Base-by-base conservation (phyloP, 768 basidiomycete genomes). In the Cyathus striatus region DNA sequence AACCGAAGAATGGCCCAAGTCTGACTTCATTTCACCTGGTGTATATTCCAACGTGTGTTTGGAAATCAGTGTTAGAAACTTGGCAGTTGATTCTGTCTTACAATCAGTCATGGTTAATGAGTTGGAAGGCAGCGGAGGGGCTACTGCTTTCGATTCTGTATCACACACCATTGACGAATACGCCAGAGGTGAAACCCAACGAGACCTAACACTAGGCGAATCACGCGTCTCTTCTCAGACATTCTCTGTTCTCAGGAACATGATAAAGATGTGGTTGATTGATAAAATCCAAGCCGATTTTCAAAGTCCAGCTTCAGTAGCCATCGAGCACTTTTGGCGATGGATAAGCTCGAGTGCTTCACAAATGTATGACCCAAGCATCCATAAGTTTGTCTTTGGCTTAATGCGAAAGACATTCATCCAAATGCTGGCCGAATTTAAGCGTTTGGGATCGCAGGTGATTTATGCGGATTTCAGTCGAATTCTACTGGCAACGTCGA, bases 351-450 rank as follows among this genome's bases (percentile, higher is more conserved):
- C 91, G 2, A 81, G 77, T 34, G 73, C 82, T 4, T 88, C 93
- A 14, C 76, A 83, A 45, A 80, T 98, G 70, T 94, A 91, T 58
- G 96, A 99, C 56, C 83, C 92, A 1, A 85, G 90, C 45, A 73
- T 99, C 5, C 92, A 97, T 57, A 82, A 87, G 1, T 99, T 99
- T 62, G 69, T 98, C 6, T 86, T 94, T 52, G 89, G 92, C 12
- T 76, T 98, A 37, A 99, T 99, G 96, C 82, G 90, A 46, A 98
- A 99, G 69, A 93, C 90, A 0, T 97, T 97, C 66, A 88, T 96
- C 44, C 96, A 98, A 63, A 73, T 99, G 49, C 75, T 98, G 17
- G 94, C 95, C 12, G 96, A 99, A 61, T 94, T 97, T 69, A 92
- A 88, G 54, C 80, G 96, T 14, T 75, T 99, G 1, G 96, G 96